Evolutionary conservation across 2,329 filamentous ascomycete species (phyloP), one percentile per base, ranked within the genome.

Genomic region (Diaporthe humulicola): DNA sequence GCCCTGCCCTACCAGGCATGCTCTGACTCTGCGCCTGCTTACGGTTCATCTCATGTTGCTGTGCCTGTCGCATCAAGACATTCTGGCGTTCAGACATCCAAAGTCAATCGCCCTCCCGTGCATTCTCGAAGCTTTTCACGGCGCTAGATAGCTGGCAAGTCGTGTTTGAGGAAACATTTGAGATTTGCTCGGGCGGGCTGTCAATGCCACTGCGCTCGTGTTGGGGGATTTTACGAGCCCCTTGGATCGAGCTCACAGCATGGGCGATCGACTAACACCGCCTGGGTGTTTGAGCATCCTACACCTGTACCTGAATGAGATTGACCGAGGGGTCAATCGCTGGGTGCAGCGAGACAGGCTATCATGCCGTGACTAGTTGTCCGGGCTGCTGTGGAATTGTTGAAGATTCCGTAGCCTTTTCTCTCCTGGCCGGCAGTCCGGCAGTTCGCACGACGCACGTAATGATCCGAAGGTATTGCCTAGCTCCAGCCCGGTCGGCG

Each of bases 21-120:
- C 22, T 33, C 25, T 28, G 52, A 48, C 45, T 50, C 69, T 57
- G 33, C 30, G 38, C 42, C 36, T 58, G 30, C 64, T 38, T 64
- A 54, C n/a, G 45, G 42, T 71, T 60, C 57, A 61, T 64, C 70
- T 64, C 70, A 71, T 61, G 70, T 71, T 25, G 9, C 45, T 38
- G 22, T n/a, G 45, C 45, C 30, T 52, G 64, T 66, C 42, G 28
- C 64, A 54, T 54, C 64, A 17, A 52, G n/a, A 54, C 64, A 25
- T 36, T 19, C 57, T n/a, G 17, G n/a, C 50, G 40, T 61, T 33
- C 38, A 25, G 70, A 71, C 40, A 28, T 42, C 36, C 4, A 42
- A 25, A 52, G 42, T 54, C 56, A 61, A 52, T 28, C 15, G 15
- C 40, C 19, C 50, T 38, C 33, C 22, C 15, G 22, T 36, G 45